phyloP scores from a whole-genome alignment of 164 flowering plant genomes.

The Nelumbo lutea region DNA sequence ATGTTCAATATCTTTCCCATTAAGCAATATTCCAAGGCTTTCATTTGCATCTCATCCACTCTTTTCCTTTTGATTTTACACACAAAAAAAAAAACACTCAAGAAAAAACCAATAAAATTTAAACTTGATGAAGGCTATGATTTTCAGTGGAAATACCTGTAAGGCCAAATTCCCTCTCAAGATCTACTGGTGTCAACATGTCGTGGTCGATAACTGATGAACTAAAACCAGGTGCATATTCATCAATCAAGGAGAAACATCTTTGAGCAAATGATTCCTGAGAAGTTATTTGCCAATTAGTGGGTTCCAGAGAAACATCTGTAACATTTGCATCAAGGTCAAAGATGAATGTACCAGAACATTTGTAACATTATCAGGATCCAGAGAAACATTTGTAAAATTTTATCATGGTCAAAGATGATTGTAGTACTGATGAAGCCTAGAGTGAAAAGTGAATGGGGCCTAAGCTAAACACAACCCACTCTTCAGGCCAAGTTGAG shows the following conservation, averaged over 20 bases:
- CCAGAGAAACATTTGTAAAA: too few relatives aligned
- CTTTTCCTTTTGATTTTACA: background rate
- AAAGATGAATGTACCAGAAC: background rate
- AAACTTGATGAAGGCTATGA: background rate
- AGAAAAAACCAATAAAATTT: background rate
- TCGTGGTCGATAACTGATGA: constrained; percentile 83
- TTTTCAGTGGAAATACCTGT: constrained; percentile 47
- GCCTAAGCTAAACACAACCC: too few relatives aligned
- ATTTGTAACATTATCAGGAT: too few relatives aligned
- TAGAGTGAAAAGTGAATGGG: too few relatives aligned
- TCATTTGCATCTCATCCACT: background rate
- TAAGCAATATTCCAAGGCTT: background rate
- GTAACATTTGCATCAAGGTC: background rate
- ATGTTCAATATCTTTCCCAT: background rate
- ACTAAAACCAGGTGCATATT: constrained; percentile 92
- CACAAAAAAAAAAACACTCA: background rate
- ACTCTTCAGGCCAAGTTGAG: too few relatives aligned
- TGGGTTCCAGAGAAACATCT: background rate
- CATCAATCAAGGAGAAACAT: constrained; percentile 83
- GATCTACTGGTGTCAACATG: constrained; percentile 96
- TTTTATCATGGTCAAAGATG: too few relatives aligned
- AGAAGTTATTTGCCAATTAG: background rate
- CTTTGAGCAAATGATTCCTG: constrained; percentile 82
- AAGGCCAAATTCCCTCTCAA: constrained; percentile 82
- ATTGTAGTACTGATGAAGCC: too few relatives aligned